Evolutionary conservation across 2,329 filamentous ascomycete species (phyloP).

Genomic region (Microcyclospora tardicrescens): DNA sequence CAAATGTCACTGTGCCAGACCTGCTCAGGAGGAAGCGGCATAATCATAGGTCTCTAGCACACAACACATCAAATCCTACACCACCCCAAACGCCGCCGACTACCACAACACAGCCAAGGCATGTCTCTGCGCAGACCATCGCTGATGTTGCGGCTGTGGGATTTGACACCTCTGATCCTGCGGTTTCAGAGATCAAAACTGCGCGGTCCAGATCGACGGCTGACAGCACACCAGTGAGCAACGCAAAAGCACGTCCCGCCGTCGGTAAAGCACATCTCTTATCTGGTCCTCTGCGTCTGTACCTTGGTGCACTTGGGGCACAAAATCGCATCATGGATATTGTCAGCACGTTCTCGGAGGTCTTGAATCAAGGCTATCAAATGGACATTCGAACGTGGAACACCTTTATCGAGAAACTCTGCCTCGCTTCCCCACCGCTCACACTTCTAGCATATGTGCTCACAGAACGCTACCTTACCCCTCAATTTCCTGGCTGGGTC

Average conservation of each 20-base stretch:
- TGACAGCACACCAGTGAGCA: too few species aligned
- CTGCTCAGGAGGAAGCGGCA: too few species aligned
- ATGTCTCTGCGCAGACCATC: too few species aligned
- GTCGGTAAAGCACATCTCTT: slow-evolving; percentile 23
- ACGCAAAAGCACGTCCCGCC: slow-evolving; percentile 2
- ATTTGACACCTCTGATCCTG: too few species aligned
- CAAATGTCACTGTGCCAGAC: too few species aligned
- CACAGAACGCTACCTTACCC: slow-evolving; percentile 69
- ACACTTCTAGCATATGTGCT: slow-evolving; percentile 55
- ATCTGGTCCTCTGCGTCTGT: slow-evolving; percentile 35
- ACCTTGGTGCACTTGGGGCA: slow-evolving; percentile 38
- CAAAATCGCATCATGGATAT: slow-evolving; percentile 35
- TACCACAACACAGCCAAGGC: too few species aligned
- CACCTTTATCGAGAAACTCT: slow-evolving; percentile 55
- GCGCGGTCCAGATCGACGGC: too few species aligned
- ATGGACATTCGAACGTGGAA: slow-evolving; percentile 75
- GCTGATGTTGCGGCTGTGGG: too few species aligned
- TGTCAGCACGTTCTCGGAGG: slow-evolving; percentile 36
- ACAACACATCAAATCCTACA: too few species aligned
- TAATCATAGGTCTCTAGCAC: too few species aligned
- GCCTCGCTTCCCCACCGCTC: slow-evolving; percentile 37
- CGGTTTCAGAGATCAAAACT: too few species aligned
- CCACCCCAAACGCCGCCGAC: too few species aligned
- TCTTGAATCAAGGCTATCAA: slow-evolving; percentile 54
- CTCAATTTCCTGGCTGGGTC: slow-evolving; percentile 63